phyloP scores from a whole-genome alignment of 345 rosid species.

The Raphanus raphanistrum region DNA sequence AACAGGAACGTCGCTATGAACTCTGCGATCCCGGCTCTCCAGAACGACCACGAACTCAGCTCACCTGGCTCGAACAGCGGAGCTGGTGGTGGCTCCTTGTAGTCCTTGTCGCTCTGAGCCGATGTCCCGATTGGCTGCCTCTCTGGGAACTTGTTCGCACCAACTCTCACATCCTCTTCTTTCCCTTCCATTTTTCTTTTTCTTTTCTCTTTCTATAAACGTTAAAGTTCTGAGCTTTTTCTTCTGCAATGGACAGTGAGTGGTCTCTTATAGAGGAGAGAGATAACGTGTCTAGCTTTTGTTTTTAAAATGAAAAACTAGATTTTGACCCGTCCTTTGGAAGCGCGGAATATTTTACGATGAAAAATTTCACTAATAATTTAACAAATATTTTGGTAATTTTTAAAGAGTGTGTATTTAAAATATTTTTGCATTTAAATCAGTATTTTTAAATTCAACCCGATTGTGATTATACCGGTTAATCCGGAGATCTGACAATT shows the following conservation, averaged over 20 bases:
- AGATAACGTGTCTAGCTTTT: no score
- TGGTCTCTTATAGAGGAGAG: background rate
- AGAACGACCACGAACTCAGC: slow-evolving; percentile 47
- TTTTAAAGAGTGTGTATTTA: no score
- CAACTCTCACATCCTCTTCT: slow-evolving; percentile 49
- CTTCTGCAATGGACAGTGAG: slow-evolving; percentile 6
- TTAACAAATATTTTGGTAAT: no score
- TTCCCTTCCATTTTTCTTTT: slow-evolving; percentile 42
- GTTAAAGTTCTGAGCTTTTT: background rate
- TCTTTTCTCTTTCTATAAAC: background rate
- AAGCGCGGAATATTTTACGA: no score
- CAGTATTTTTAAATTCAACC: no score
- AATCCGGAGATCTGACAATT: no score
- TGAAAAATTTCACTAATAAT: no score
- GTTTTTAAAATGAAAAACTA: no score
- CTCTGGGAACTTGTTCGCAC: slow-evolving; percentile 48
- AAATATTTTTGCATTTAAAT: no score
- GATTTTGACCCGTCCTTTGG: no score
- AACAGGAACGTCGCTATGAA: slow-evolving; percentile 44
- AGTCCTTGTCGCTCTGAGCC: slow-evolving; percentile 48
- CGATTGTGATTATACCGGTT: no score
- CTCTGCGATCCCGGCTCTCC: slow-evolving; percentile 44
- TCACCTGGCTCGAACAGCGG: slow-evolving; percentile 48
- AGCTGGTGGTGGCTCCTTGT: slow-evolving; percentile 49
- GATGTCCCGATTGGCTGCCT: slow-evolving; percentile 49